A percentile compares a stretch with the other conserved stretches of the same genome.
phyloP scores from a whole-genome alignment of 2,329 filamentous ascomycete genomes.

The Fusarium sp. region DNA sequence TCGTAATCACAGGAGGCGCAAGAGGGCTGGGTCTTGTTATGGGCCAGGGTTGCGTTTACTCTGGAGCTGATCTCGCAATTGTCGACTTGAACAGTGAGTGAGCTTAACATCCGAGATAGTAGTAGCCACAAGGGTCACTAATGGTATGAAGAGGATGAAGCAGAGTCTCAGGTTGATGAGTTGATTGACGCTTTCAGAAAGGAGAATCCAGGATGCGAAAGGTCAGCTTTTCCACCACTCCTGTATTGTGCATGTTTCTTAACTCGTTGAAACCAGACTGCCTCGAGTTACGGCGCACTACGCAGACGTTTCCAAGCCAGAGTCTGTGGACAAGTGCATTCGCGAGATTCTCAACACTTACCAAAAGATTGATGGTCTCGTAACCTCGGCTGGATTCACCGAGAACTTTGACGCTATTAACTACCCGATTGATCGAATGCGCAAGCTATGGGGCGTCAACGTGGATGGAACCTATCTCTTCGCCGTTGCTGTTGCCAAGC shows the following conservation, averaged over 20 bases:
- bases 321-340: slow-evolving; percentile 80
- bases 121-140: background rate
- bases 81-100: slow-evolving; percentile 91
- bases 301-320: slow-evolving; percentile 85
- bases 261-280: slow-evolving; percentile 57
- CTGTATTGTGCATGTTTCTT: accelerated
- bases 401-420: slow-evolving; percentile 93
- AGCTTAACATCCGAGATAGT: background rate
- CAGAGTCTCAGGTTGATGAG: slow-evolving; percentile 77
- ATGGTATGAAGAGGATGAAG: slow-evolving; percentile 77
- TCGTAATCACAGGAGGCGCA: slow-evolving; percentile 89
- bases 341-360: slow-evolving; percentile 69
- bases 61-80: slow-evolving; percentile 88
- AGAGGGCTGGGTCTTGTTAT: slow-evolving; percentile 91
- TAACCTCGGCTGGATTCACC: slow-evolving; percentile 94
- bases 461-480: slow-evolving; percentile 93
- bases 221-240: slow-evolving; percentile 56
- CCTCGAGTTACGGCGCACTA: slow-evolving; percentile 91
- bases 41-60: slow-evolving; percentile 89
- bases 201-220: slow-evolving; percentile 80
- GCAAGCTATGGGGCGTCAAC: slow-evolving; percentile 94
- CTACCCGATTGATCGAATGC: slow-evolving; percentile 90
- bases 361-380: slow-evolving; percentile 88
- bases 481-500: slow-evolving; percentile 84
- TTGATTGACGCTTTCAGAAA: slow-evolving; percentile 80